A percentile compares a stretch with the other conserved stretches of the same genome.
Conservation (phyloP, 257 asterid species). For the Marsdenia floribunda region DNA sequence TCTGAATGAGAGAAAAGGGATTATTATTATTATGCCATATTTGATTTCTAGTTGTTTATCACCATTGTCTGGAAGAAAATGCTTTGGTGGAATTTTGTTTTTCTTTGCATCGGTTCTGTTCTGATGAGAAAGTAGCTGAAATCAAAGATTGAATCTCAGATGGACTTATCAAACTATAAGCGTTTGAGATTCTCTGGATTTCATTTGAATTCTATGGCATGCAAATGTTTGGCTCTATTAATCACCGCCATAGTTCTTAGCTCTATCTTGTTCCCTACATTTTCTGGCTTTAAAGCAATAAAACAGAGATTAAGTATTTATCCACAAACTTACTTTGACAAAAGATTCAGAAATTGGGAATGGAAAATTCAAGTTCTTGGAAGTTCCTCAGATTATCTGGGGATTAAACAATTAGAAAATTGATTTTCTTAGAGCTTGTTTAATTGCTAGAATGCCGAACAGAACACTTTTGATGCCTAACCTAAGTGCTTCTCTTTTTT, state of each 20-base stretch:
- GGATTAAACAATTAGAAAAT: slow-evolving; percentile 88
- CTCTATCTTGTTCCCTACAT: slow-evolving; percentile 35
- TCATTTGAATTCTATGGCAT: slow-evolving; percentile 44
- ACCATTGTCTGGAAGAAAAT: neutral
- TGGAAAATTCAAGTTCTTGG: slow-evolving; percentile 43
- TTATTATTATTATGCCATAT: neutral
- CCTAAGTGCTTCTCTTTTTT: slow-evolving; percentile 82
- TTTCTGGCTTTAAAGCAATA: slow-evolving; percentile 29
- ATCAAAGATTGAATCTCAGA: slow-evolving; percentile 30
- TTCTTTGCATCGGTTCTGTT: neutral
- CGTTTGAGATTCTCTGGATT: slow-evolving; percentile 50
- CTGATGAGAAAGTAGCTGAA: slow-evolving; percentile 11
- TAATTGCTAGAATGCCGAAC: slow-evolving; percentile 68
- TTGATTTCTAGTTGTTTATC: neutral
- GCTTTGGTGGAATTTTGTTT: neutral
- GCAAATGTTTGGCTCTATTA: slow-evolving; percentile 48
- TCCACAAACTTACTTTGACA: slow-evolving; percentile 12
- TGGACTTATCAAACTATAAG: slow-evolving; percentile 47
- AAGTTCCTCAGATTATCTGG: slow-evolving; percentile 87
- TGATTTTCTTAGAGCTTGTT: slow-evolving; percentile 81
- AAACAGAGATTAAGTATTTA: slow-evolving; percentile 27
- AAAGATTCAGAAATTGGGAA: neutral
- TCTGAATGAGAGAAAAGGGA: too few relatives aligned
- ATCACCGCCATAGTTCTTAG: slow-evolving; percentile 42
- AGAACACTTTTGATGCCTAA: slow-evolving; percentile 82